Percentiles rank a stretch among this genome's conserved stretches.
Evolutionary conservation across 805 yeast genomes (phyloP).

Genomic region (Starmerella apicola): DNA sequence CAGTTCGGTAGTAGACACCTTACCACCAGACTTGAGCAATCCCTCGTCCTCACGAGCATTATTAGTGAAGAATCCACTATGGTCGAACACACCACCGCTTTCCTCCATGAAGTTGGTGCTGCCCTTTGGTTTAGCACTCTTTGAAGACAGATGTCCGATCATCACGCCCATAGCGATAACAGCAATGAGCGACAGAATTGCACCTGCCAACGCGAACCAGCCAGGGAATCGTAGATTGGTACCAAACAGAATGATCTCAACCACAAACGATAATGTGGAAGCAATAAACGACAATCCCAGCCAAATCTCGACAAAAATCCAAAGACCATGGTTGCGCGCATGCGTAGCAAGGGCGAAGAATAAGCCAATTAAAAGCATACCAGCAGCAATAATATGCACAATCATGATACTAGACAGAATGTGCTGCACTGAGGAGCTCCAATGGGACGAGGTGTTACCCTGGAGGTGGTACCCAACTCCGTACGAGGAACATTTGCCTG

Average conservation of each 20-base stretch:
- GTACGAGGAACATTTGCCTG: slow-evolving; percentile 19
- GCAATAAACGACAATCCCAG: slow-evolving; percentile 59
- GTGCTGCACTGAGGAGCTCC: slow-evolving; percentile 46
- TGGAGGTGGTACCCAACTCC: slow-evolving; percentile 18
- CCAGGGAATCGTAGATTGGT: slow-evolving; percentile 72
- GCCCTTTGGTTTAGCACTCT: slow-evolving; percentile 3
- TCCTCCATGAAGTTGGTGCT: slow-evolving; percentile 1
- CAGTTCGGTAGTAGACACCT: not conserved
- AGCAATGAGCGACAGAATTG: slow-evolving; percentile 49
- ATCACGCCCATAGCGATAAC: slow-evolving; percentile 59
- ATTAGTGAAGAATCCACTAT: slow-evolving; percentile 4
- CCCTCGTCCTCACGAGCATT: slow-evolving; percentile 20
- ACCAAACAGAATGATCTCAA: slow-evolving; percentile 67
- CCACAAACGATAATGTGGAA: slow-evolving; percentile 60
- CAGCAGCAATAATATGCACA: slow-evolving; percentile 56
- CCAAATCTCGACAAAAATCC: slow-evolving; percentile 43
- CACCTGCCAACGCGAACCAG: slow-evolving; percentile 66
- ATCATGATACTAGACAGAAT: slow-evolving; percentile 45
- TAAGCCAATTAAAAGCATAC: slow-evolving; percentile 39
- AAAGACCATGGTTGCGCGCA: slow-evolving; percentile 31
- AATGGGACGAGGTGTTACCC: slow-evolving; percentile 35
- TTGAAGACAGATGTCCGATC: slow-evolving; percentile 34
- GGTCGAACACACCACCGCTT: slow-evolving; percentile 2
- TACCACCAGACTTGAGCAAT: slow-evolving; percentile 7
- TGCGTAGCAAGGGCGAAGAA: slow-evolving; percentile 32